Evolutionary conservation across 306 rosid genomes (phyloP), one percentile per base, ranked within the genome.

Genomic region (Quercus alba): DNA sequence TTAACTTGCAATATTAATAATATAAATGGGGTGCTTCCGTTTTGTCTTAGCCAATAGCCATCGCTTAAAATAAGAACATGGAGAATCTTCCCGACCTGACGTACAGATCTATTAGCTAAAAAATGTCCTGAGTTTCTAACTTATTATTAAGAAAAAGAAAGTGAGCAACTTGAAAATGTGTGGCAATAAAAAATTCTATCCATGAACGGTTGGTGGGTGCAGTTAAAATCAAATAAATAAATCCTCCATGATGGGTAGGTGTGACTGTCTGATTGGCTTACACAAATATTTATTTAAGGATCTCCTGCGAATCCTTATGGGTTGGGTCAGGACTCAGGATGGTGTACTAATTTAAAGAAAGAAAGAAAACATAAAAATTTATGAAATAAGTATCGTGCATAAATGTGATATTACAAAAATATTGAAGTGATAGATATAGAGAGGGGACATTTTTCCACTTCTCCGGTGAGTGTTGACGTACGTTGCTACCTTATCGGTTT

Each of bases 31-130:
- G 0, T 30, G 80, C 62, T 59, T 75, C 68, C 17, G 51, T 73
- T 69, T 75, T 55, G 75, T 68, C 56, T 25, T 46, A 6, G 26
- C 75, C 72, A 59, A 19, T 46, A 10, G 26, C 75, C 66, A 59
- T 28, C 8, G 25, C 21, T 33, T 12, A 71, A 18, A 20, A 69
- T 18, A 44, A 77, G 30, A 49, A 14, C 28, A n/a, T 18, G 17
- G 69, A 33, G 26, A 71, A 79, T 80, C 78, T 76, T 80, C 35
- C 19, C 51, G 28, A 64, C 49, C 19, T 74, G 54, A 64, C 49
- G 4, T 3, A 49, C 54, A 10, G 15, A 49, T 49, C 12, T 49
- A 10, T 49, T 49, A 10, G 17, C 54, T 49, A 49, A 10, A 25
- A 25, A 25, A 10, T 11, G 54, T 46, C 4, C 14, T 3, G 15